Conservation (phyloP, 352 stramenopile species). For the Phytopythium chamaehyphon region DNA sequence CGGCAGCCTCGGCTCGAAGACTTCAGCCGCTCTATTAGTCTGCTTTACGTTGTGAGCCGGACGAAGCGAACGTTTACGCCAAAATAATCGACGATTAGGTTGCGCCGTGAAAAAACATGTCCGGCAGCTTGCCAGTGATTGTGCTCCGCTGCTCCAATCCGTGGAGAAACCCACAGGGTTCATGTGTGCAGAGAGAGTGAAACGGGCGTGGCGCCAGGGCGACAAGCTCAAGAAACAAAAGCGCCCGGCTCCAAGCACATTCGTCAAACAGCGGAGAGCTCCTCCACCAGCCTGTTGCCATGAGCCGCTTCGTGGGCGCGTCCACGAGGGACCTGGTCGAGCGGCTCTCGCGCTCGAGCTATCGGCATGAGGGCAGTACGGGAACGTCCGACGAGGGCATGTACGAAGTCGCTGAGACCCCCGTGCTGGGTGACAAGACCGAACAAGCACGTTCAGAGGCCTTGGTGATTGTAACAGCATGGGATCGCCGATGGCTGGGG, state of each 20-base stretch:
- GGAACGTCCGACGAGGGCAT: not conserved
- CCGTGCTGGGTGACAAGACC: not conserved
- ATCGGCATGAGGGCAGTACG: constrained; percentile 9
- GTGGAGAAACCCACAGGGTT: not conserved
- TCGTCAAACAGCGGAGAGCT: not conserved
- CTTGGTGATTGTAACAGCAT: constrained; percentile 8
- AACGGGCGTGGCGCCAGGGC: not conserved
- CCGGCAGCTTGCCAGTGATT: too few relatives aligned
- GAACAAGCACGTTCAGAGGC: not conserved
- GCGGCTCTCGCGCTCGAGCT: constrained; percentile 25
- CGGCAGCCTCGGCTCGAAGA: constrained; percentile 15
- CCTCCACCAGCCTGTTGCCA: not conserved
- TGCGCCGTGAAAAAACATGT: too few relatives aligned
- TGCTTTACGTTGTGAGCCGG: not conserved
- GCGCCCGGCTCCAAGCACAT: not conserved
- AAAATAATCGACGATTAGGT: too few relatives aligned
- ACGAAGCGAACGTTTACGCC: not conserved
- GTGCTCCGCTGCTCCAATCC: too few relatives aligned
- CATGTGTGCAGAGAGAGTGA: not conserved
- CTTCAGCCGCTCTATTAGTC: constrained; percentile 36
- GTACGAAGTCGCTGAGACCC: not conserved
- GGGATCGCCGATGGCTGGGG: constrained; percentile 39
- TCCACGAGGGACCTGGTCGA: constrained; percentile 28
- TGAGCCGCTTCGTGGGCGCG: constrained; percentile 23
- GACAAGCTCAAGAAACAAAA: constrained; percentile 13